These are phyloP conservation scores for Magnolia kwangsiensis DNA, from an alignment of 164 flowering plant species.

Conservation along the genomic window DNA sequence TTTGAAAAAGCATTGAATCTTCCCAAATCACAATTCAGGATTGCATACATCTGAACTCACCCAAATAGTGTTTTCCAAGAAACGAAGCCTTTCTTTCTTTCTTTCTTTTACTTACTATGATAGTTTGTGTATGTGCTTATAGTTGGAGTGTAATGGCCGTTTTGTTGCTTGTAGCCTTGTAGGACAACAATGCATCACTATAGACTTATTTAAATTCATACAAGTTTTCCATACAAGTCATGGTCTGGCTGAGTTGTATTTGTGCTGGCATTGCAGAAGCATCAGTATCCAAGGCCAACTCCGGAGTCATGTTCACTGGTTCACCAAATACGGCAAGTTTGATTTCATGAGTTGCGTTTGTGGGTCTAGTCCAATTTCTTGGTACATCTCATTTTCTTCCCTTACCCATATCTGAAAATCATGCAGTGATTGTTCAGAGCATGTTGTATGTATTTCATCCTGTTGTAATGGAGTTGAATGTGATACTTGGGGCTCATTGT, in stretches of 20 bases:
- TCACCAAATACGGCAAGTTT: conserved; percentile 16
- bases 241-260: not conserved
- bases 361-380: not conserved
- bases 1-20: not conserved
- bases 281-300: conserved; percentile 12
- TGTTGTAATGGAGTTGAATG: not conserved
- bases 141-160: not conserved
- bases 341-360: conserved; percentile 8
- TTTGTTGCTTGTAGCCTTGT: not conserved
- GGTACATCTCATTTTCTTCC: conserved; percentile 5
- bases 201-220: not conserved
- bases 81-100: not conserved
- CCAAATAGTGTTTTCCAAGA: not conserved
- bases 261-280: conserved; percentile 12
- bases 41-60: not conserved
- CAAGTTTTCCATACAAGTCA: not conserved
- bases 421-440: not conserved
- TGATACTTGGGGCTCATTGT: not conserved
- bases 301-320: conserved; percentile 12
- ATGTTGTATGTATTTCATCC: conserved; percentile 3
- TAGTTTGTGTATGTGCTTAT: not conserved
- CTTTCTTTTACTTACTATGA: not conserved
- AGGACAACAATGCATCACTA: not conserved
- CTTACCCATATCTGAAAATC: not conserved
- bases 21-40: not conserved